Evolutionary conservation across 1,284 basidiomycete species (phyloP).

Genomic region (Phlebopus sp.): DNA sequence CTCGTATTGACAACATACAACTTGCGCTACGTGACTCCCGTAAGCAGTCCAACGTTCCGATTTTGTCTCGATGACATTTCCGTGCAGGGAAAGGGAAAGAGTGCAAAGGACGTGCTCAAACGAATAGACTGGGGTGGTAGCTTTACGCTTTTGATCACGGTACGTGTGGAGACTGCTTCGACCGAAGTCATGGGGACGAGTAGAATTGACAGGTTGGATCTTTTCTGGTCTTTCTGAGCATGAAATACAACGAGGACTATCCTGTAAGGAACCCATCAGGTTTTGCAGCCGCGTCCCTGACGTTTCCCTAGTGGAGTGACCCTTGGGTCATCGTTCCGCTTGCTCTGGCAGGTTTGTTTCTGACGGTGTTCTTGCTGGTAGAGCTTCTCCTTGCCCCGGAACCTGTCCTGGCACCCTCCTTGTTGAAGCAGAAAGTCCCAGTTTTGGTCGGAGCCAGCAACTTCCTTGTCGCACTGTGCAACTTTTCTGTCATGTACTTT

Average conservation of each 20-base stretch:
- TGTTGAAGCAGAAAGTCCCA: constrained; percentile 66
- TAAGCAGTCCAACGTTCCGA: constrained; percentile 31
- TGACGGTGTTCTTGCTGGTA: constrained; percentile 55
- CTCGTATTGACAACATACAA: constrained; percentile 59
- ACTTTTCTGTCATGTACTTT: constrained; percentile 76
- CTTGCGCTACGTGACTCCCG: constrained; percentile 62
- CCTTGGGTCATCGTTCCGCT: constrained; percentile 57
- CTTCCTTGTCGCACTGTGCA: constrained; percentile 73
- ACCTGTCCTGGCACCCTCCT: constrained; percentile 70
- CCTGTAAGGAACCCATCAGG: constrained; percentile 38
- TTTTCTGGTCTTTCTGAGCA: constrained; percentile 67
- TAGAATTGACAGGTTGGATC: constrained; percentile 52
- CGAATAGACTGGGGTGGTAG: constrained; percentile 69
- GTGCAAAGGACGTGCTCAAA: constrained; percentile 50
- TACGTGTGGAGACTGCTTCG: constrained; percentile 33
- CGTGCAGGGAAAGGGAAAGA: constrained; percentile 49
- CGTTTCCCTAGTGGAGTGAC: constrained; percentile 51
- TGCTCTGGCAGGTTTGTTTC: constrained; percentile 45
- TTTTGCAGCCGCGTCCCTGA: constrained; percentile 11
- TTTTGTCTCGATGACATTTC: constrained; percentile 9
- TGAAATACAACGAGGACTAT: constrained; percentile 63
- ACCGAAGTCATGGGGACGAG: constrained; percentile 3
- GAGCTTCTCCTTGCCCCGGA: constrained; percentile 66
- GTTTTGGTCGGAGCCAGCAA: constrained; percentile 72
- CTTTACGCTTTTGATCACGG: constrained; percentile 54